Conservation (phyloP, 208 protist genomes). For the Leptomonas pyrrhocoris region DNA sequence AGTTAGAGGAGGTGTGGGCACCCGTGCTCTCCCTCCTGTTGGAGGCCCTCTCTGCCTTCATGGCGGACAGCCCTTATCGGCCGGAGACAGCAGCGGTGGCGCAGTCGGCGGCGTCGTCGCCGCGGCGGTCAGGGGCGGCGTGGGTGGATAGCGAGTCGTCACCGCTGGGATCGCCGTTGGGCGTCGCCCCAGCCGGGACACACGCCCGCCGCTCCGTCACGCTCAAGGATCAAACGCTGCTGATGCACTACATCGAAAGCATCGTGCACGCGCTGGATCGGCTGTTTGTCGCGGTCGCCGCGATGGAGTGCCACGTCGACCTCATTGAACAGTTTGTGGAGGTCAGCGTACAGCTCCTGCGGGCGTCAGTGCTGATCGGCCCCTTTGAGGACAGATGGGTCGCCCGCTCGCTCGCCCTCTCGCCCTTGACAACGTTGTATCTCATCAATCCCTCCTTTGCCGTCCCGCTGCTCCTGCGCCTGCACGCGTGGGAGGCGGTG, state of each 20-base stretch:
- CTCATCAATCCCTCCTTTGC: conserved; percentile 30
- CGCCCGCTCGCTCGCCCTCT: conserved; percentile 25
- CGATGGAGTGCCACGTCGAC: conserved; percentile 24
- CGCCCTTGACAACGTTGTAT: conserved; percentile 34
- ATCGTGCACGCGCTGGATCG: conserved; percentile 31
- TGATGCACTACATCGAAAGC: conserved; percentile 29
- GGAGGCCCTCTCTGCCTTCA: conserved; percentile 19
- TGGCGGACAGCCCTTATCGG: conserved; percentile 10
- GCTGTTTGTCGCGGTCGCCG: conserved; percentile 18
- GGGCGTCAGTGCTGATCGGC: conserved; percentile 12
- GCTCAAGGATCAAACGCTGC: conserved; percentile 13
- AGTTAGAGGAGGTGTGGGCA: conserved; percentile 24
- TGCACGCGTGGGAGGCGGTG: conserved; percentile 30
- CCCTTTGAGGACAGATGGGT: conserved; percentile 10
- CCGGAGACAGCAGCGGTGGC: background rate
- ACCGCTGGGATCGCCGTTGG: background rate
- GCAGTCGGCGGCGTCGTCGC: background rate
- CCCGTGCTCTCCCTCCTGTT: conserved; percentile 30
- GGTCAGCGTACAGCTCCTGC: conserved; percentile 34
- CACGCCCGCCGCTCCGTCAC: conserved; percentile 5
- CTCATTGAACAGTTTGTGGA: conserved; percentile 22
- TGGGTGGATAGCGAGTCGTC: background rate
- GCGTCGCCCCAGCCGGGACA: background rate
- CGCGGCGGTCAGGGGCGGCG: background rate
- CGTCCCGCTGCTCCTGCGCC: conserved; percentile 29